Evolutionary conservation across 2,329 filamentous ascomycete genomes (phyloP), one percentile per base, ranked within the genome.

Genomic region (Sporothrix variecibatus): DNA sequence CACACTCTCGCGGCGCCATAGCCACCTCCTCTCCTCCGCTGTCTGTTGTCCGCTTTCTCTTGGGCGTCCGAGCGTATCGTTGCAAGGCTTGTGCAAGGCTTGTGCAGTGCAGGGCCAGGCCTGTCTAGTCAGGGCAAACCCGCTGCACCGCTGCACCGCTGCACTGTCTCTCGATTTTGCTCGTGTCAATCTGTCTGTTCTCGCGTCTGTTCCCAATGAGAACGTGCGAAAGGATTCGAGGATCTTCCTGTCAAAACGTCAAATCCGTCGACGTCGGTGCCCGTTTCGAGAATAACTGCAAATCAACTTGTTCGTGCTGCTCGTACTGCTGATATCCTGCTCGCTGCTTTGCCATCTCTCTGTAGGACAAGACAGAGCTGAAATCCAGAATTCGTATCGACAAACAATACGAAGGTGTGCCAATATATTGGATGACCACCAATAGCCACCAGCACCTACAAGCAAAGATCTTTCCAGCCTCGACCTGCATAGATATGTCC

Each of bases 1-100:
- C n/a, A 23, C 49, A 64, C 60, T 65, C 60, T 38, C 34, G 20
- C 60, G n/a, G n/a, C 34, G 56, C 28, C 56, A 65, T 65, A 43
- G 60, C 60, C 60, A 65, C 60, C 58, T 38, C 56, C 56, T 60
- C 38, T 11, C 34, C 34, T 26, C 51, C n/a, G 51, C 23, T 7
- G 60, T 26, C n/a, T 43, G 34, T 65, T 43, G 34, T 65, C 60
- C 60, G 60, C 9, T 17, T 34, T 20, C 28, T 62, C 17, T 40
- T 28, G n/a, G n/a, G 23, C 6, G 60, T 43, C 34, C 60, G 60
- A 65, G 60, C 60, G 60, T 40, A 26, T 40, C n/a, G n/a, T n/a
- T n/a, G n/a, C n/a, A n/a, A n/a, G n/a, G n/a, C n/a, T n/a, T n/a
- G n/a, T n/a, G n/a, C n/a, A n/a, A n/a, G n/a, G n/a, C n/a, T n/a